These are phyloP conservation scores for Spathaspora arborariae DNA, from an alignment of 805 yeast genomes.

Conservation along the genomic window DNA sequence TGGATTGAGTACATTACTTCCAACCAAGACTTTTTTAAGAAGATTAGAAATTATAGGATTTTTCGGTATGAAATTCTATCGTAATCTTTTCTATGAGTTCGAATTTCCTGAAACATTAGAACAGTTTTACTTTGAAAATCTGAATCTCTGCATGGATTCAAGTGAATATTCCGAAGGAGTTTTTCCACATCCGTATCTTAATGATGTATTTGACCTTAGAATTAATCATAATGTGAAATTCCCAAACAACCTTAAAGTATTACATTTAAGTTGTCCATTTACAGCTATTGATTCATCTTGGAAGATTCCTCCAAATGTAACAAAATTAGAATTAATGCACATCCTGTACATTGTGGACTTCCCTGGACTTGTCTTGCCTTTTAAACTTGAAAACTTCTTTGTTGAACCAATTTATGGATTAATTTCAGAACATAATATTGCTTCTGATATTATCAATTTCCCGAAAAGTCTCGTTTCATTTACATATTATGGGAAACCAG, in stretches of 20 bases:
- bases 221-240: neutral
- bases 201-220: neutral
- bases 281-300: conserved; percentile 1
- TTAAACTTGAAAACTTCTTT: neutral
- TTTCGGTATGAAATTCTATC: neutral
- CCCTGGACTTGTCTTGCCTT: neutral
- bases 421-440: neutral
- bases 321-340: neutral
- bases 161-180: neutral
- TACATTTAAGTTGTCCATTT: conserved; percentile 1
- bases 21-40: neutral
- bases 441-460: neutral
- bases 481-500: neutral
- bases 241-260: neutral
- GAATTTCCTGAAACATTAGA: neutral
- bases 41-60: neutral
- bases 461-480: neutral
- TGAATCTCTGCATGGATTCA: neutral
- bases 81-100: neutral
- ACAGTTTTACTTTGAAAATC: conserved; percentile 1
- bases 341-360: conserved; percentile 1
- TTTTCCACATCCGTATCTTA: neutral
- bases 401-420: conserved; percentile 1
- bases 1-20: neutral
- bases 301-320: neutral